A percentile compares a stretch with the other conserved stretches of the same genome.
These are phyloP conservation scores for Stylosanthes scabra DNA, from an alignment of 331 rosid genomes.

Conservation along the genomic window DNA sequence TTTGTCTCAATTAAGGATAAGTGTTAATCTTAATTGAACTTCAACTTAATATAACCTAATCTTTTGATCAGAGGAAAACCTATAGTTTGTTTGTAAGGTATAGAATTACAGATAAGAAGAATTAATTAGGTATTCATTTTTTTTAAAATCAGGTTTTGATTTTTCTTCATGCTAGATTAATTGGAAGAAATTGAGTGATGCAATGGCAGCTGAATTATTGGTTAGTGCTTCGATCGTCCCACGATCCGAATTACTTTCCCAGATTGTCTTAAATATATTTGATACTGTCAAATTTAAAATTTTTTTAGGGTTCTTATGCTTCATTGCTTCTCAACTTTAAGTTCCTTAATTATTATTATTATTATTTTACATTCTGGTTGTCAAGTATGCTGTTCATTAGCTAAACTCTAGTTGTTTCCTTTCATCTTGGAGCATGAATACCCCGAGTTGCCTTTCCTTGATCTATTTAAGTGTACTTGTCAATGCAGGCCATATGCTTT, in stretches of 20 bases:
- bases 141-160: slow-evolving; percentile 28
- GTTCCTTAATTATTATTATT: background rate
- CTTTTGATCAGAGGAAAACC: too few species aligned
- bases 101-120: background rate
- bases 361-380: background rate
- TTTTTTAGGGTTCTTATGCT: slow-evolving; percentile 13
- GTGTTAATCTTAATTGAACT: background rate
- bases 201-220: slow-evolving; percentile 38
- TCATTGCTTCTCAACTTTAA: background rate
- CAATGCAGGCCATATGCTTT: slow-evolving; percentile 71
- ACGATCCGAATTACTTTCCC: slow-evolving; percentile 51
- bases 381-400: background rate
- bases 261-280: slow-evolving; percentile 28
- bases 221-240: too few species aligned
- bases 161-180: slow-evolving; percentile 5
- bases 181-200: slow-evolving; percentile 17
- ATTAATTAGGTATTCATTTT: slow-evolving; percentile 7
- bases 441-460: slow-evolving; percentile 22
- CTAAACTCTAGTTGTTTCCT: slow-evolving; percentile 4
- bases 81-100: background rate
- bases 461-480: slow-evolving; percentile 28
- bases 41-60: too few species aligned
- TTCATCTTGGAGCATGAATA: slow-evolving; percentile 6
- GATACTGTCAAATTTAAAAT: slow-evolving; percentile 39
- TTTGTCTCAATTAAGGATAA: slow-evolving; percentile 4